Evolutionary conservation across 2,329 filamentous ascomycete genomes (phyloP).

Genomic region (Apiospora koreana): DNA sequence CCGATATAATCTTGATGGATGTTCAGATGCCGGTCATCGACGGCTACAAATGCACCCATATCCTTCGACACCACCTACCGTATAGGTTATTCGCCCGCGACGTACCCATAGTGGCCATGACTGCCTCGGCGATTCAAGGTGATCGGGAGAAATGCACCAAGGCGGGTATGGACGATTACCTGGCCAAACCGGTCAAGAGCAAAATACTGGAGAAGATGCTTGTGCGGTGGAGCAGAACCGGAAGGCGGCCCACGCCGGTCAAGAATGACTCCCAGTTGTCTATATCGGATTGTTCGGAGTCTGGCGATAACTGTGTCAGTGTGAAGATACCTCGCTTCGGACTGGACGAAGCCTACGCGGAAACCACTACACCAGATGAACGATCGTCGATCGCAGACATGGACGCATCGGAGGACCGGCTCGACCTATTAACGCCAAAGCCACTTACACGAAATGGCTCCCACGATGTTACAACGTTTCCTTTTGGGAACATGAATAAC

Average conservation of each 20-base stretch:
- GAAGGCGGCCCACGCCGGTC: constrained; percentile 26
- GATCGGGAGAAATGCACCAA: constrained; percentile 73
- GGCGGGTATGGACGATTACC: constrained; percentile 76
- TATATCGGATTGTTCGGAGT: constrained; percentile 48
- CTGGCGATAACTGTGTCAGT: constrained; percentile 41
- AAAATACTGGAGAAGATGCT: constrained; percentile 70
- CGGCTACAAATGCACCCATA: constrained; percentile 75
- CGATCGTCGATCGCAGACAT: constrained; percentile 13
- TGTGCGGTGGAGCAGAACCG: constrained; percentile 61
- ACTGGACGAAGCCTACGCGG: constrained; percentile 16
- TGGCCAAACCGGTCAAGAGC: constrained; percentile 73
- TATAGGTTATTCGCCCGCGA: constrained; percentile 61
- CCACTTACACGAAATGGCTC: constrained; percentile 39
- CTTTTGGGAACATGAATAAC: constrained; percentile 36
- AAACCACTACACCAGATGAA: constrained; percentile 21
- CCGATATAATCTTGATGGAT: constrained; percentile 79
- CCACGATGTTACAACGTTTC: constrained; percentile 38
- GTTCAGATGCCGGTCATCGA: constrained; percentile 77
- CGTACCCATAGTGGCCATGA: constrained; percentile 81
- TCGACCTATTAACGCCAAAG: constrained; percentile 39
- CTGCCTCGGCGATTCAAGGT: constrained; percentile 75
- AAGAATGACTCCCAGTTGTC: constrained; percentile 27
- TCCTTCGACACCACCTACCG: constrained; percentile 67
- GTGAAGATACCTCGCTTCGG: constrained; percentile 24
- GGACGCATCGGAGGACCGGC: constrained; percentile 17